These are phyloP conservation scores for Diaporthe caulivora DNA, from an alignment of 2,329 filamentous ascomycete genomes.

Conservation along the genomic window DNA sequence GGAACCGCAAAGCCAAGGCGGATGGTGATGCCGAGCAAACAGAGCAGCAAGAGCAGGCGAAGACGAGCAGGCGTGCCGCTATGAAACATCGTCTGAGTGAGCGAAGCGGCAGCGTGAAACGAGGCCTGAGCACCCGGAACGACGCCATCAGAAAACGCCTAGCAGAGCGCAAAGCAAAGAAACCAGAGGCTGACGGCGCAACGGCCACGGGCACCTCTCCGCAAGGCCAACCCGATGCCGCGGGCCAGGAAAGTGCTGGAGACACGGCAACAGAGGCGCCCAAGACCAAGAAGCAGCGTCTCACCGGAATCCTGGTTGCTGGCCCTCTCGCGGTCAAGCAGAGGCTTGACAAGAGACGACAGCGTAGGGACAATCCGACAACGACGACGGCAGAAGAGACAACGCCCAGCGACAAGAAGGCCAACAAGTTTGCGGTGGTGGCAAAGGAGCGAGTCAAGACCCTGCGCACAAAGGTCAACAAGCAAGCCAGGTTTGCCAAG, in stretches of 20 bases:
- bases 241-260: not conserved
- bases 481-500: constrained; percentile 15
- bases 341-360: not conserved
- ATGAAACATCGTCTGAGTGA: constrained; percentile 32
- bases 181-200: not conserved
- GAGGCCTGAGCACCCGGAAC: constrained; percentile 13
- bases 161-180: constrained; percentile 28
- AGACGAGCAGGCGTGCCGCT: constrained; percentile 7
- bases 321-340: not conserved
- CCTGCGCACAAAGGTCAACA: constrained; percentile 27
- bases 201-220: not conserved
- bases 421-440: not conserved
- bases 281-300: not conserved
- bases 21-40: not conserved
- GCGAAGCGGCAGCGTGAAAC: constrained; percentile 24
- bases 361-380: not conserved
- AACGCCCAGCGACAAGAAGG: constrained; percentile 17
- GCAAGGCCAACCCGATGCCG: not conserved
- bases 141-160: constrained; percentile 25
- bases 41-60: constrained; percentile 11
- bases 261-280: not conserved
- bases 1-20: constrained; percentile 12
- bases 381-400: not conserved
- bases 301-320: not conserved
- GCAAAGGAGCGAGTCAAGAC: not conserved